A percentile compares a stretch with the other conserved stretches of the same genome.
Conservation (phyloP, 345 rosid genomes). For the Bruguiera sexangula region DNA sequence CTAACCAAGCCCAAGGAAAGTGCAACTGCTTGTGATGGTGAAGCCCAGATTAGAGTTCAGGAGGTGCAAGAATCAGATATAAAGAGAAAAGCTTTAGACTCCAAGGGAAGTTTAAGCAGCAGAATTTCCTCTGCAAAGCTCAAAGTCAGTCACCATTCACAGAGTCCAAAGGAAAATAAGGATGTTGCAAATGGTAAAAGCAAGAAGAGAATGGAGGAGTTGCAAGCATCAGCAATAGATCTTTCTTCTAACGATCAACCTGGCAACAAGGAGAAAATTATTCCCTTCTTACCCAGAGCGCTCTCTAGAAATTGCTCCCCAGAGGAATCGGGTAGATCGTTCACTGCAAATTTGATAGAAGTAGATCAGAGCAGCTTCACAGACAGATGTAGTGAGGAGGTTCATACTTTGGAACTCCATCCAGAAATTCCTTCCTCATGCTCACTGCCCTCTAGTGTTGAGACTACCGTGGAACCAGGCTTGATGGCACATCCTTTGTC, state of each 20-base stretch:
- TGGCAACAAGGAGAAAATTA: constrained; percentile 36
- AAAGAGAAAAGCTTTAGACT: constrained; percentile 14
- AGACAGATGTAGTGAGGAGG: constrained; percentile 22
- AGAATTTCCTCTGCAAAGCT: constrained; percentile 31
- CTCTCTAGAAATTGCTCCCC: constrained; percentile 22
- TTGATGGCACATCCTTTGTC: constrained; percentile 16
- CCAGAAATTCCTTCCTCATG: constrained; percentile 47
- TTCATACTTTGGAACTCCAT: constrained; percentile 20
- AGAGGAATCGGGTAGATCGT: constrained; percentile 20
- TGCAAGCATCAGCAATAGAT: constrained; percentile 23
- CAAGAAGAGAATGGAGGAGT: constrained; percentile 28
- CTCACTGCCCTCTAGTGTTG: constrained; percentile 43
- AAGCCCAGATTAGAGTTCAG: constrained; percentile 15
- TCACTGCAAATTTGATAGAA: constrained; percentile 29
- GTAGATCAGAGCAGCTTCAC: constrained; percentile 29
- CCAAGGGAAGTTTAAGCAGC: constrained; percentile 23
- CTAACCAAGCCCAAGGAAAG: constrained; percentile 15
- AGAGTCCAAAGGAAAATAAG: constrained; percentile 27
- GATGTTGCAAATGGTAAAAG: constrained; percentile 25
- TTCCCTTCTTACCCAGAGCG: constrained; percentile 48
- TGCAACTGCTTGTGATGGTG: constrained; percentile 15
- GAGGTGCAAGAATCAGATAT: constrained; percentile 13
- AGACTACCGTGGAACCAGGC: constrained; percentile 25
- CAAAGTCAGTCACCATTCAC: constrained; percentile 28
- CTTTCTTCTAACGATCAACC: constrained; percentile 28